Conservation (phyloP, 2,329 filamentous ascomycete species). For the Talaromyces sp. region DNA sequence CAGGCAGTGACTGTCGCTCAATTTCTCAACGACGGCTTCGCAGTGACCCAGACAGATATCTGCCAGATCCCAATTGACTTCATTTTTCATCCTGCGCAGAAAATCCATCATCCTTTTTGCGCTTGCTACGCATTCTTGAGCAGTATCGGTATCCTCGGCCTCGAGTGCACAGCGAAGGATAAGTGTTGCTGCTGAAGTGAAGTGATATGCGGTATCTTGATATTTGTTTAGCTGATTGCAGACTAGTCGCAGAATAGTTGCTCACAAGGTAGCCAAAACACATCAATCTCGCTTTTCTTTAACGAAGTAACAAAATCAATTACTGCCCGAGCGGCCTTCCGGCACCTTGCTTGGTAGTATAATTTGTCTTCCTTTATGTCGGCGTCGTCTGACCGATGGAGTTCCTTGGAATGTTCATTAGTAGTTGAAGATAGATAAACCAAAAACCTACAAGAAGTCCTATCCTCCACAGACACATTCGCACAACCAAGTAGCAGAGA, state of each 20-base stretch:
- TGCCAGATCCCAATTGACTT: slow-evolving; percentile 17
- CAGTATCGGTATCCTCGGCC: slow-evolving; percentile 11
- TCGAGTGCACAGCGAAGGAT: slow-evolving; percentile 16
- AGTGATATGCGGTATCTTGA: slow-evolving; percentile 24
- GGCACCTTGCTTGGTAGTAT: slow-evolving; percentile 17
- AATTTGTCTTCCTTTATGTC: slow-evolving; percentile 13
- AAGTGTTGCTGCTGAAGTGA: slow-evolving; percentile 19
- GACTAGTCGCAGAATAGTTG: background rate
- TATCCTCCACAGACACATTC: slow-evolving; percentile 40
- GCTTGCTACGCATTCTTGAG: slow-evolving; percentile 13
- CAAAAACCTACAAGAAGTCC: slow-evolving; percentile 19
- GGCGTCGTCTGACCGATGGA: slow-evolving; percentile 29
- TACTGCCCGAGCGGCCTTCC: slow-evolving; percentile 20
- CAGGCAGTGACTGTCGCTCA: slow-evolving; percentile 8
- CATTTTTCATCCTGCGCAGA: slow-evolving; percentile 12
- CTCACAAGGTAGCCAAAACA: slow-evolving; percentile 26
- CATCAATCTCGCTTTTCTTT: slow-evolving; percentile 16
- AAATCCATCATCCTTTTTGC: slow-evolving; percentile 11
- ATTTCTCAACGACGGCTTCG: slow-evolving; percentile 14
- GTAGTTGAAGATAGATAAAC: background rate
- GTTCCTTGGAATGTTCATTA: slow-evolving; percentile 2
- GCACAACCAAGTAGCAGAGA: slow-evolving; percentile 43
- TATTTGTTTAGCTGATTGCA: background rate
- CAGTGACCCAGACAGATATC: slow-evolving; percentile 17
- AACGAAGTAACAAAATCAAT: slow-evolving; percentile 18